Base-by-base conservation (phyloP, 257 asterid species). In the Craterostigma plantagineum region DNA sequence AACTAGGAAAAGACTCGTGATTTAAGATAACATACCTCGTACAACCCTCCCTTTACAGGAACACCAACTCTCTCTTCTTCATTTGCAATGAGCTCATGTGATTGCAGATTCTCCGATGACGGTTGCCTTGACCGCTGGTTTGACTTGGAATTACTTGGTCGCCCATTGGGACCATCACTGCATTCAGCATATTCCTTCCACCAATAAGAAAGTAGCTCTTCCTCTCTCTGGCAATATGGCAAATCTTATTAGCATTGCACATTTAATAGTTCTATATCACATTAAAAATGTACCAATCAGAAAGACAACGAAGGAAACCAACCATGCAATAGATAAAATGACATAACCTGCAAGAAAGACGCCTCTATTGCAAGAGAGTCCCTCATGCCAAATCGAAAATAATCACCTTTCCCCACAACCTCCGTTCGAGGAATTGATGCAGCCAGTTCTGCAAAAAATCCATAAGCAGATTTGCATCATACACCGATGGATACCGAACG, bases 61-160 rank as follows among this genome's bases (percentile, higher is more conserved):
- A 83, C 95, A 61, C 98, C 98, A 16, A 83, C 95, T 72, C 98
- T 76, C 70, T 83, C 95, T 64, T 72, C 95, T 64, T 79, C 98
- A 42, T 46, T 39, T 12, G 65, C 54, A 52, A 62, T 61, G 45
- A 48, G 65, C 43, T 62, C 61, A 52, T 51, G 34, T 9, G 71
- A 55, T 35, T 51, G 51, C 36, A 54, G 64, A 55, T 43, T 60
- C 60, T 57, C 78, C 2, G 64, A 43, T 46, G 77, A 57, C 39
- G 60, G 30, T 23, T 23, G 30, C 30, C 30, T 23, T 23, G 30
- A 56, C 16, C 52, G 61, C 38, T 56, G 50, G 63, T 30, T 66
- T 16, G 64, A 27, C 43, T 38, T 58, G 50, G 77, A 64, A 50
- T 5, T 46, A 60, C 65, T 55, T 55, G 69, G 54, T 45, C 60